Percentiles rank a stretch among this genome's conserved stretches.
Evolutionary conservation across 169 alveolate genomes (phyloP).

Genomic region (Babesia bigemina): DNA sequence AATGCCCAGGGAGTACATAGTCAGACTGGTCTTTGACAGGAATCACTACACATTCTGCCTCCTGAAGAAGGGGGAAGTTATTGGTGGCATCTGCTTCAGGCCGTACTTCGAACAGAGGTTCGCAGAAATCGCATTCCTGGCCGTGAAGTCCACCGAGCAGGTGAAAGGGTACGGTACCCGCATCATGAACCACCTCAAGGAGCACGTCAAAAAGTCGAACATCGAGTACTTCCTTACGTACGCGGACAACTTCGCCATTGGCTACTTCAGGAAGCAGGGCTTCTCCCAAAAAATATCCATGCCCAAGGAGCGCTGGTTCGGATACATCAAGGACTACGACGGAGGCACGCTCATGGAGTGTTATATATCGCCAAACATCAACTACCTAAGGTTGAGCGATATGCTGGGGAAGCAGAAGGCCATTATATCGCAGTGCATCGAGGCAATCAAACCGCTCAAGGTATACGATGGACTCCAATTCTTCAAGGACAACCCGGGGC

Average conservation of each 20-base stretch:
- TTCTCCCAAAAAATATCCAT: conserved; percentile 92
- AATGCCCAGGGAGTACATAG: conserved; percentile 99
- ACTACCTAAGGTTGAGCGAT: conserved; percentile 90
- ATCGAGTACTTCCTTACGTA: conserved; percentile 95
- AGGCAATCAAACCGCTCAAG: conserved; percentile 79
- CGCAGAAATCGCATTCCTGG: conserved; percentile 98
- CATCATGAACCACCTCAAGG: conserved; percentile 96
- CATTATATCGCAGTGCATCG: conserved; percentile 82
- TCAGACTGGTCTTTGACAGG: conserved; percentile 94
- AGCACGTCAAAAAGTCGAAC: conserved; percentile 89
- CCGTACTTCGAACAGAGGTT: conserved; percentile 90
- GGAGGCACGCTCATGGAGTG: conserved; percentile 99
- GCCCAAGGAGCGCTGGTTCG: conserved; percentile 96
- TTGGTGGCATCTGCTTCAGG: conserved; percentile 97
- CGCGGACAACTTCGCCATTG: conserved; percentile 98
- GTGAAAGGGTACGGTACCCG: conserved; percentile 98
- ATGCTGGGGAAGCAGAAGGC: conserved; percentile 90
- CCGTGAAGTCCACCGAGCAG: conserved; percentile 96
- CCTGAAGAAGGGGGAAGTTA: conserved; percentile 88
- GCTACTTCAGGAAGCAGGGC: conserved; percentile 97
- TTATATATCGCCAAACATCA: conserved; percentile 89
- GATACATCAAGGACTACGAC: conserved; percentile 97
- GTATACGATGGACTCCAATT: conserved; percentile 84
- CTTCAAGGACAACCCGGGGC: conserved; percentile 59
- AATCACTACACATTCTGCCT: conserved; percentile 95